phyloP scores from a whole-genome alignment of 2,329 filamentous ascomycete species.

The Venturia asperata region DNA sequence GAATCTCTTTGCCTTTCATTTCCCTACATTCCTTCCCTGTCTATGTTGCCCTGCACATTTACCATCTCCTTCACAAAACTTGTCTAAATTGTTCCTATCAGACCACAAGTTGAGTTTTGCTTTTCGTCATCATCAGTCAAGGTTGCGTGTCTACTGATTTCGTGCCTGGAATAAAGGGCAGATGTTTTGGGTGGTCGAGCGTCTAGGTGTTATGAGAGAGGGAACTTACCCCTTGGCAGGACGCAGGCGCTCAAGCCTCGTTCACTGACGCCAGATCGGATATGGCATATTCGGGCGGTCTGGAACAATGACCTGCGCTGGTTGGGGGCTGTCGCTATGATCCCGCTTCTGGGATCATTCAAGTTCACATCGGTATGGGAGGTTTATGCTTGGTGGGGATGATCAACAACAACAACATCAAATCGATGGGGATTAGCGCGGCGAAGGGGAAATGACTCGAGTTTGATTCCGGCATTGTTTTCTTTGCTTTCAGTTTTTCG shows the following conservation, averaged over 20 bases:
- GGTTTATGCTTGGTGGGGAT: background rate
- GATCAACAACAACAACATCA: background rate
- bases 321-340: background rate
- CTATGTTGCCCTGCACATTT: constrained; percentile 4
- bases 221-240: background rate
- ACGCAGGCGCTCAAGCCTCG: constrained; percentile 6
- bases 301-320: background rate
- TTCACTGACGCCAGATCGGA: background rate
- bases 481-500: background rate
- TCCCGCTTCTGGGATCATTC: background rate
- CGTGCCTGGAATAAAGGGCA: background rate
- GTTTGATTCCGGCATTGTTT: constrained; percentile 3
- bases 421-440: constrained; percentile 10
- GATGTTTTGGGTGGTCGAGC: constrained; percentile 3
- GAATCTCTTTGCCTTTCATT: background rate
- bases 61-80: constrained; percentile 1
- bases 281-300: background rate
- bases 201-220: constrained; percentile 6
- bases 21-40: background rate
- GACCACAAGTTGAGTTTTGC: background rate
- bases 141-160: background rate
- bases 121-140: background rate
- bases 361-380: constrained; percentile 5
- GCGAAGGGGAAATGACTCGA: constrained; percentile 1
- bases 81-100: constrained; percentile 6